A percentile compares a stretch with the other conserved stretches of the same genome.
Evolutionary conservation across 257 asterid genomes (phyloP).

Genomic region (Fraxinus americana): DNA sequence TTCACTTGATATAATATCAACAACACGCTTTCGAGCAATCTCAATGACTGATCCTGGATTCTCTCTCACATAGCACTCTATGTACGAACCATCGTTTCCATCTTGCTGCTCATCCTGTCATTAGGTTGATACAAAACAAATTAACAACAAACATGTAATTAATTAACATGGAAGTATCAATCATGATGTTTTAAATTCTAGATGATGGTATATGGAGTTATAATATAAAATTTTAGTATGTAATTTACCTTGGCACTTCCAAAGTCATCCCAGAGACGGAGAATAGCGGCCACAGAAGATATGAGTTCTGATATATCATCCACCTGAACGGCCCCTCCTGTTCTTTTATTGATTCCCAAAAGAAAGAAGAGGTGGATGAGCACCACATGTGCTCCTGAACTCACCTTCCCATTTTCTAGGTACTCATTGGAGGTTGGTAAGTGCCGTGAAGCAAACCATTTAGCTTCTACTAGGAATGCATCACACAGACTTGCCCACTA

Average conservation of each 20-base stretch:
- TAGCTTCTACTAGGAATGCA: constrained; percentile 52
- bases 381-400: constrained; percentile 32
- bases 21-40: constrained; percentile 30
- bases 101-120: constrained; percentile 51
- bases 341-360: constrained; percentile 26
- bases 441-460: constrained; percentile 41
- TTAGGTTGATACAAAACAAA: not conserved
- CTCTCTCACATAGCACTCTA: constrained; percentile 46
- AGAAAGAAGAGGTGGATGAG: no score
- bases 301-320: not conserved
- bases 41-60: constrained; percentile 25
- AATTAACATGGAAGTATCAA: not conserved
- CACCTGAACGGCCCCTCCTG: not conserved
- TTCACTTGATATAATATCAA: constrained; percentile 29
- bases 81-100: constrained; percentile 46
- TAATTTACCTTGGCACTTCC: constrained; percentile 39
- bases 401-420: no score
- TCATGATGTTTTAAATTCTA: not conserved
- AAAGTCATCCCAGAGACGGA: constrained; percentile 47
- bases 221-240: not conserved
- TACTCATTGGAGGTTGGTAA: constrained; percentile 8
- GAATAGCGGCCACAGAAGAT: constrained; percentile 41
- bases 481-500: constrained; percentile 46
- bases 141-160: no score
- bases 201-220: not conserved